phyloP scores from a whole-genome alignment of 192 early-diverging fungal genomes.

The Coemansia sp. region DNA sequence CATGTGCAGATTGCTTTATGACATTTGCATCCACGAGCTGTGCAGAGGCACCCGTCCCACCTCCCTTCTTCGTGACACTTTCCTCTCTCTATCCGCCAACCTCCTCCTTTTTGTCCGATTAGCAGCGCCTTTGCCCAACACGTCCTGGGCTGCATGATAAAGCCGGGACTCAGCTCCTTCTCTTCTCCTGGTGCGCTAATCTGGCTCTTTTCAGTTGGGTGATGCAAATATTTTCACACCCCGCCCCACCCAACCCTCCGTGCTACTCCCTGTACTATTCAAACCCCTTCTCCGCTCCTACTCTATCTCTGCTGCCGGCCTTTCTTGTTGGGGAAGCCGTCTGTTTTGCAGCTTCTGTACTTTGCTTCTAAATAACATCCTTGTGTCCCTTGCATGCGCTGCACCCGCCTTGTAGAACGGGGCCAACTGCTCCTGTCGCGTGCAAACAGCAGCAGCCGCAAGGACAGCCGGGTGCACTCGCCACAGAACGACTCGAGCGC shows the following conservation, averaged over 20 bases:
- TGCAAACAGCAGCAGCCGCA: conserved; percentile 46
- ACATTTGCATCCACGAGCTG: conserved; percentile 7
- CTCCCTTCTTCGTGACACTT: conserved; percentile 9
- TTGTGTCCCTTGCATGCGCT: conserved; percentile 42
- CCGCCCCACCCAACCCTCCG: conserved; percentile 1
- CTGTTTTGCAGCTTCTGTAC: not conserved
- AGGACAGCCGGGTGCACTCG: conserved; percentile 42
- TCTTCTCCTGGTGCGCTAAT: conserved; percentile 4
- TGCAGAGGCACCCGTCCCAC: not conserved
- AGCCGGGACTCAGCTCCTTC: conserved; percentile 12
- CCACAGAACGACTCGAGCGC: conserved; percentile 44
- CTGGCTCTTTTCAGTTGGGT: conserved; percentile 9
- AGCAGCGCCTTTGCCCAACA: conserved; percentile 16
- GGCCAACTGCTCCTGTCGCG: conserved; percentile 53
- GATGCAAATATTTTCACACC: conserved; percentile 15
- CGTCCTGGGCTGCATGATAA: conserved; percentile 17
- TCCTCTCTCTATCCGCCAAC: conserved; percentile 4
- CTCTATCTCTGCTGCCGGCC: conserved; percentile 7
- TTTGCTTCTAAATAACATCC: conserved; percentile 1
- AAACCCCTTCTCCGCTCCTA: conserved; percentile 4
- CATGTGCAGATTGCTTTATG: conserved; percentile 10
- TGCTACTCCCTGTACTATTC: conserved; percentile 7
- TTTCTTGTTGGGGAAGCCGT: not conserved
- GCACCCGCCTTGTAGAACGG: conserved; percentile 51
- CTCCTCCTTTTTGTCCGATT: conserved; percentile 16